Evolutionary conservation across 2,329 filamentous ascomycete genomes (phyloP).

Genomic region (Colletotrichum cuscutae): DNA sequence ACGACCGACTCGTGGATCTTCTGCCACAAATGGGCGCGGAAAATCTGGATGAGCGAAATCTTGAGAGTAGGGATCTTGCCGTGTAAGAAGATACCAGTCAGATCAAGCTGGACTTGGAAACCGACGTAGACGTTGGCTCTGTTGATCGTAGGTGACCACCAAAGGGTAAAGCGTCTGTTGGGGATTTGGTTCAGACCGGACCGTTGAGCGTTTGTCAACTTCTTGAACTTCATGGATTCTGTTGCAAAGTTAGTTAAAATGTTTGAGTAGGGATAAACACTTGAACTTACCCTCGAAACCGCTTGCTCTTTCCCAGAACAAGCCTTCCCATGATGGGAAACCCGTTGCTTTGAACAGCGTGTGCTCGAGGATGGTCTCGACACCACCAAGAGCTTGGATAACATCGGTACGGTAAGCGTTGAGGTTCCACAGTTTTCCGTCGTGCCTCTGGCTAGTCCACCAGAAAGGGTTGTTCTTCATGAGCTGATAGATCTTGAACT

Average conservation of each 20-base stretch:
- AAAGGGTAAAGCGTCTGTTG: conserved; percentile 96
- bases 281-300: not conserved
- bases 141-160: conserved; percentile 97
- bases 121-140: conserved; percentile 97
- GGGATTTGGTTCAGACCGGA: conserved; percentile 98
- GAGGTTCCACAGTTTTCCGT: conserved; percentile 97
- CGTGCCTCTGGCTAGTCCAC: conserved; percentile 98
- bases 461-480: conserved; percentile 99
- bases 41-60: conserved; percentile 98
- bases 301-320: conserved; percentile 82
- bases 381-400: conserved; percentile 94
- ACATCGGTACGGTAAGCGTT: conserved; percentile 97
- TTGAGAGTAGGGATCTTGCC: conserved; percentile 98
- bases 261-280: too few relatives aligned
- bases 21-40: conserved; percentile 99
- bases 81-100: conserved; percentile 98
- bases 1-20: conserved; percentile 99
- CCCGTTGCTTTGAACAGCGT: conserved; percentile 97
- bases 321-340: conserved; percentile 95
- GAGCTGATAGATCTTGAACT: conserved; percentile 98
- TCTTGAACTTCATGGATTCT: conserved; percentile 95
- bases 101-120: conserved; percentile 98
- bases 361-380: conserved; percentile 97
- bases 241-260: not conserved
- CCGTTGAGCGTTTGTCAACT: conserved; percentile 95